Evolutionary conservation across 139 green algal genomes (phyloP).

Genomic region (Chlamydomonas urium): DNA sequence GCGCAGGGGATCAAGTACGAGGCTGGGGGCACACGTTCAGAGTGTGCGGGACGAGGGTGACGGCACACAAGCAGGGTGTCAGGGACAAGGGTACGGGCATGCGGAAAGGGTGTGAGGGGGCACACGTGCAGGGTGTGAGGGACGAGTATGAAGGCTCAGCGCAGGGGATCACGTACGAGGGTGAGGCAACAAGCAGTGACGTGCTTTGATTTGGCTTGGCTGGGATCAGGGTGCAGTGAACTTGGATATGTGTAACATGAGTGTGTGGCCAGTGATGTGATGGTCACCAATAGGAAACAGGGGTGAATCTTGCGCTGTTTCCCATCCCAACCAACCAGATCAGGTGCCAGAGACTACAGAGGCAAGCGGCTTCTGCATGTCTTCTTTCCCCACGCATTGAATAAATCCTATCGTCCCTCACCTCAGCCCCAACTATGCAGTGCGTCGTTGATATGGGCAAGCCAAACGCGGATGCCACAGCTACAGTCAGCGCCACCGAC

Average conservation of each 20-base stretch:
- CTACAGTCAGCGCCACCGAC: conserved; percentile 43
- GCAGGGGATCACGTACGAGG: too few species aligned
- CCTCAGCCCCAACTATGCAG: conserved; percentile 26
- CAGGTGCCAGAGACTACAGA: neutral
- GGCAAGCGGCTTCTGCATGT: too few species aligned
- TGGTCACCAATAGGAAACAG: neutral
- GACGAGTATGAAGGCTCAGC: neutral
- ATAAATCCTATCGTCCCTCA: neutral
- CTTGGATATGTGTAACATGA: too few species aligned
- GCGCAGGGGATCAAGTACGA: neutral
- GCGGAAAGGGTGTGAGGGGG: neutral
- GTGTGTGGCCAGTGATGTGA: neutral
- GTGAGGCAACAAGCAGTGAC: too few species aligned
- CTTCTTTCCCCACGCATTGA: too few species aligned
- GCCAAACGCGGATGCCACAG: conserved; percentile 40
- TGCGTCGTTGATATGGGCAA: conserved; percentile 54
- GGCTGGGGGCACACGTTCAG: neutral
- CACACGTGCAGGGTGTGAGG: neutral
- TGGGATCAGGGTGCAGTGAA: too few species aligned
- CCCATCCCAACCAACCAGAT: neutral
- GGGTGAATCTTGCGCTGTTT: neutral
- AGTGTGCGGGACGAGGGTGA: neutral
- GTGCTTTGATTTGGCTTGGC: too few species aligned
- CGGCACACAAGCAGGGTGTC: neutral
- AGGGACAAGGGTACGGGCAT: too few species aligned